These are phyloP conservation scores for Cyberlindnera mycetangii DNA, from an alignment of 805 yeast species.

Conservation along the genomic window DNA sequence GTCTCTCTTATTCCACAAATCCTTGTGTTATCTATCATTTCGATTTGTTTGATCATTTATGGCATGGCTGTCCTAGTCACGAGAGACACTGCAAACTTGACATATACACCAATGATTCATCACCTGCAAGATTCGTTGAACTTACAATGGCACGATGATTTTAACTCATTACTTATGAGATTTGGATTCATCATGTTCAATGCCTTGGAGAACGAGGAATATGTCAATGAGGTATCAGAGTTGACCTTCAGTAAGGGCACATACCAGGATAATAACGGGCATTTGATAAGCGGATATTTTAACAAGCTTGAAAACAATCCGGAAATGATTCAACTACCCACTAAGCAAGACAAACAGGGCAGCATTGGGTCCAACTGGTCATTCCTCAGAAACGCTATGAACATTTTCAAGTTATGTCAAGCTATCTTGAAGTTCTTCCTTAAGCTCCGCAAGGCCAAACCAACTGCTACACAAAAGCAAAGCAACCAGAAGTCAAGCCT, in stretches of 20 bases:
- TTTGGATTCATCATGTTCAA: constrained; percentile 61
- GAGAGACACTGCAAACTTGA: constrained; percentile 34
- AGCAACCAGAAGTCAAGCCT: background rate
- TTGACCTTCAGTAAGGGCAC: constrained; percentile 49
- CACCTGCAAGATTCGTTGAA: constrained; percentile 38
- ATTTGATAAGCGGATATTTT: constrained; percentile 23
- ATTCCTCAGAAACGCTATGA: constrained; percentile 13
- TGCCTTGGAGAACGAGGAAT: constrained; percentile 66
- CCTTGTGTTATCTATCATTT: constrained; percentile 46
- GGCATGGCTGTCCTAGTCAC: constrained; percentile 57
- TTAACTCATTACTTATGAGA: constrained; percentile 57
- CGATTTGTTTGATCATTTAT: constrained; percentile 52
- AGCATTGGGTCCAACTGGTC: constrained; percentile 10
- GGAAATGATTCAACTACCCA: constrained; percentile 7
- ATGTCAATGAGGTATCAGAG: constrained; percentile 53
- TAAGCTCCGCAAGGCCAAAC: constrained; percentile 2
- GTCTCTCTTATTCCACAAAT: constrained; percentile 69
- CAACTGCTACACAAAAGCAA: background rate
- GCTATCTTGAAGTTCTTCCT: constrained; percentile 9
- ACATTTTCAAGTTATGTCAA: constrained; percentile 12
- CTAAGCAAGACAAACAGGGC: constrained; percentile 2
- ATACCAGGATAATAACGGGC: constrained; percentile 44
- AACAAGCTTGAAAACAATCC: constrained; percentile 27
- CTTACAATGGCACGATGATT: constrained; percentile 53
- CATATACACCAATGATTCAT: constrained; percentile 34